phyloP scores from a whole-genome alignment of 768 basidiomycete genomes.

The Coprinopsis cinerea region DNA sequence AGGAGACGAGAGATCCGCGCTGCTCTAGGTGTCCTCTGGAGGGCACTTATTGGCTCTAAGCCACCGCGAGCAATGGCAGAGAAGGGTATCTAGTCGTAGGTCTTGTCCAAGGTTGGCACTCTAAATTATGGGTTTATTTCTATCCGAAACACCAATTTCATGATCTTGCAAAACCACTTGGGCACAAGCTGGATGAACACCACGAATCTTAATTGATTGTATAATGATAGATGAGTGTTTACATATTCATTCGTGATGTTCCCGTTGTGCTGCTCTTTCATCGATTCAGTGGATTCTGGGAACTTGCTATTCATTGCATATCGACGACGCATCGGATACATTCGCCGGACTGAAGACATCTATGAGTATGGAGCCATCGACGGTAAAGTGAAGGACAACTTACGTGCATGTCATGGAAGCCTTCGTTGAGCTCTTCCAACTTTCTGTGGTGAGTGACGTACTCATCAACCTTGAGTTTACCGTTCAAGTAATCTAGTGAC shows the following conservation, averaged over 20 bases:
- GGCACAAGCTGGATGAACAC: not conserved
- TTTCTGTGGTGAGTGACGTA: constrained; percentile 87
- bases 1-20: constrained; percentile 62
- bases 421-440: constrained; percentile 73
- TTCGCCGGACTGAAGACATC: constrained; percentile 52
- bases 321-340: constrained; percentile 96
- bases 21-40: constrained; percentile 65
- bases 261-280: not conserved
- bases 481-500: constrained; percentile 66
- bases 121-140: not conserved
- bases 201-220: not conserved
- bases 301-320: constrained; percentile 57
- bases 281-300: too few relatives aligned
- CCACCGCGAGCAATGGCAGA: constrained; percentile 42
- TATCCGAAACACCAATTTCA: not conserved
- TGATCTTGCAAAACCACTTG: not conserved
- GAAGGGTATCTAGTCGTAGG: constrained; percentile 33
- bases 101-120: not conserved
- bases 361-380: constrained; percentile 7
- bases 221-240: constrained; percentile 2
- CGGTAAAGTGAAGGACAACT: constrained; percentile 28
- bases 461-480: constrained; percentile 87
- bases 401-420: constrained; percentile 97
- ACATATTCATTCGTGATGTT: not conserved
- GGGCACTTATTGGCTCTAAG: constrained; percentile 57